Base-by-base conservation (phyloP, 345 rosid species). In the Salix caprea region DNA sequence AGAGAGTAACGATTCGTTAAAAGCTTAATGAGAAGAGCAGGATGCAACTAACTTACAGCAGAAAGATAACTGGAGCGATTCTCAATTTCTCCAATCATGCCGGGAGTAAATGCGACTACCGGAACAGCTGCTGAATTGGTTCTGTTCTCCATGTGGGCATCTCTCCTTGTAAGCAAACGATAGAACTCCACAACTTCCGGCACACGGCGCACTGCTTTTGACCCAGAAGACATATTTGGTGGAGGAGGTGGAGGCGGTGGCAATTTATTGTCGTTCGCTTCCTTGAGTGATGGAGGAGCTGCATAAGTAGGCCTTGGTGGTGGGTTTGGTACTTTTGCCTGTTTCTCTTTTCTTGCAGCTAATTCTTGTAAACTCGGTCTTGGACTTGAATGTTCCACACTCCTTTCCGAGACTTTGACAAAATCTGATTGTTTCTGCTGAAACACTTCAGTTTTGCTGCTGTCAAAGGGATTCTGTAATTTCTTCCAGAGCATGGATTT, bases 21-120 rank as follows among this genome's bases (percentile, higher is more conserved):
- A 6, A 30, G 0, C 10, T 3, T 26, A 65, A 70, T 58, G 50
- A 64, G 15, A 67, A 13, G 46, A 60, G 46, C 19, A 26, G 54
- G 30, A 19, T 76, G 21, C 21, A 34, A 65, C 2, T 67, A 76
- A 87, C 97, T 95, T 90, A 96, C 99, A 71, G 94, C 97, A 52
- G 91, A 86, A 76, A 96, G 87, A 86, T 96, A 89, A 9, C 88
- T 83, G 28, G 99, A 96, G 7, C 99, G 91, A 69, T 96, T 91
- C 86, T 96, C 99, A 36, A 96, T 93, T 79, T 96, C 99, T 76
- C 99, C 99, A 30, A 96, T 96, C 99, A 96, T 91, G 86, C 87
- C 90, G 76, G 56, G 82, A 67, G 76, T 85, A 72, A 84, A 87
- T 73, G 89, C 85, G 50, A 83, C 80, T 2, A 37, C 81, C 14